Percentiles rank a stretch among this genome's conserved stretches.
These are phyloP conservation scores for Schizophyllum amplum DNA, from an alignment of 1,284 basidiomycete species.

Conservation along the genomic window DNA sequence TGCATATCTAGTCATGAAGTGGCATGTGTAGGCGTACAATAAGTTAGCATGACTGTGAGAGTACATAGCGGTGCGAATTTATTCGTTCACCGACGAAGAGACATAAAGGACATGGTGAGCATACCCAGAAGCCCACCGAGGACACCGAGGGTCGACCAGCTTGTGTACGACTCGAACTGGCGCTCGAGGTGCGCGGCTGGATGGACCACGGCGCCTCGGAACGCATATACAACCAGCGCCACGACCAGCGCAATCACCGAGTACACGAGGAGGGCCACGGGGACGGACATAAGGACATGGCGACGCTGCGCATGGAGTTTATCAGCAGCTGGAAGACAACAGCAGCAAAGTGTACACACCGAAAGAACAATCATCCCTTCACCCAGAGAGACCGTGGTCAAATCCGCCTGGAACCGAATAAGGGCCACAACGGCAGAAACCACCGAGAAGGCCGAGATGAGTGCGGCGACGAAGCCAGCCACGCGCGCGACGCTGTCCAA, in stretches of 20 bases:
- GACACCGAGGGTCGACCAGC: slow-evolving; percentile 54
- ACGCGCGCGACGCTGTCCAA: slow-evolving; percentile 54
- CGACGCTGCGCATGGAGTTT: slow-evolving; percentile 34
- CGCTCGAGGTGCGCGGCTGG: slow-evolving; percentile 20
- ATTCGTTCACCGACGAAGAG: slow-evolving; percentile 25
- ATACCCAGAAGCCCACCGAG: slow-evolving; percentile 56
- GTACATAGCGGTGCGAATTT: neutral
- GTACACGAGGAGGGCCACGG: slow-evolving; percentile 63
- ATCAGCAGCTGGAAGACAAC: slow-evolving; percentile 4
- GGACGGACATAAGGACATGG: slow-evolving; percentile 60
- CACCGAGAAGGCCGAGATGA: slow-evolving; percentile 62
- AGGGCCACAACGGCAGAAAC: slow-evolving; percentile 56
- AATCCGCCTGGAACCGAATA: slow-evolving; percentile 57
- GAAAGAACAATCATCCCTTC: slow-evolving; percentile 54
- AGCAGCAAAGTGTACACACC: slow-evolving; percentile 27
- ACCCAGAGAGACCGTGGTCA: slow-evolving; percentile 35
- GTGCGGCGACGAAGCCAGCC: slow-evolving; percentile 54
- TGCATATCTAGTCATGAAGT: neutral
- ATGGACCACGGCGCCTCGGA: slow-evolving; percentile 31
- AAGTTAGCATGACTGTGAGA: neutral
- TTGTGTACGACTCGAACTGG: slow-evolving; percentile 49
- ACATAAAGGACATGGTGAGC: slow-evolving; percentile 42
- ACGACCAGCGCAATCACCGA: slow-evolving; percentile 57
- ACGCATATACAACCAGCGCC: slow-evolving; percentile 57
- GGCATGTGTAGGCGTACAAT: neutral